Base-by-base conservation (phyloP, 1,284 basidiomycete species). In the Jaminaea rosea region DNA sequence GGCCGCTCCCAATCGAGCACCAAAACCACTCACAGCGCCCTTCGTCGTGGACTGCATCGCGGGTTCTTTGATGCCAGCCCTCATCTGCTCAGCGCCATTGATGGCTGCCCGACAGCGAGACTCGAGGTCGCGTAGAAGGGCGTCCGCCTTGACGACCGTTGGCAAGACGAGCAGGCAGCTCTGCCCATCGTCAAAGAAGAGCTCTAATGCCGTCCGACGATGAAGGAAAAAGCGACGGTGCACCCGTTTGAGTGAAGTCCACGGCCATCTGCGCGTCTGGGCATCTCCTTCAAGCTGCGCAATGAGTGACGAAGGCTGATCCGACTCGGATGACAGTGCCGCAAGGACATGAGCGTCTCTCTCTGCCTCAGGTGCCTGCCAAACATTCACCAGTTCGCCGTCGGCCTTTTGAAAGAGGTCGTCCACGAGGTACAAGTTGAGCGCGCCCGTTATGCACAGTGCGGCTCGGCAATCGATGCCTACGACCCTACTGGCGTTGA, bases 351-450 rank as follows among this genome's bases (percentile, higher is more conserved):
- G 56, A 13, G 60, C 50, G 42, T 71, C 69, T 24, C 71, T 52
- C 36, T 93, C 78, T 46, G 84, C 82, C 58, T 82, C 82, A 0
- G 89, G 87, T 2, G 89, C 89, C 62, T 93, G 87, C 59, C 82
- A 82, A 1, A 87, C 87, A 63, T 91, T 88, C 46, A 94, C 84
- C 31, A 96, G 83, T 72, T 93, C 90, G 0, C 89, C 90, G 41
- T 84, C 82, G 8, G 85, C 82, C 48, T 84, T 85, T 72, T 93
- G 87, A 13, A 93, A 85, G n/a, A 94, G 78, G 5, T 91, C 90
- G 66, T 96, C 90, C 13, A 96, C 78, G 77, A 96, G 85, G 65
- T 96, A 96, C 6, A 96, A 75, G 66, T 91, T 87, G 3, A 82
- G 84, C 47, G 80, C 80, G 15, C 90, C 91, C 24, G 91, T 80